Conservation (phyloP, 305 asterid genomes). For the Fraxinus xanthoxyloides region DNA sequence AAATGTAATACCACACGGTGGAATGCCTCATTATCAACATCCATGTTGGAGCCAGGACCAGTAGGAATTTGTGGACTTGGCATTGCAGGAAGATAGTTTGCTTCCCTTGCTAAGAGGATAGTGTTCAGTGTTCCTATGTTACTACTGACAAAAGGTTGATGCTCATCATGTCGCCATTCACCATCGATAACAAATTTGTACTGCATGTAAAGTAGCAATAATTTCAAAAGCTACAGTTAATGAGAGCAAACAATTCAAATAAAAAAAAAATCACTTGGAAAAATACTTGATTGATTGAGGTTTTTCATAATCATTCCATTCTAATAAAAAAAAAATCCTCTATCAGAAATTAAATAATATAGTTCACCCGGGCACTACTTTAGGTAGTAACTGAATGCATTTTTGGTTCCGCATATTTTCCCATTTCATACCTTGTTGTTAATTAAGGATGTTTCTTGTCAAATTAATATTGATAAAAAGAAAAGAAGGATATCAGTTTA, state of each 20-base stretch:
- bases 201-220: slow-evolving; percentile 42
- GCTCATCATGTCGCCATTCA: slow-evolving; percentile 85
- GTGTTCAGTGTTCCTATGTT: slow-evolving; percentile 73
- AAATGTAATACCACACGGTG: slow-evolving; percentile 63
- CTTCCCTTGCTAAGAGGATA: slow-evolving; percentile 55
- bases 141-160: slow-evolving; percentile 61
- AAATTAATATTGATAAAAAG: background rate
- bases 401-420: background rate
- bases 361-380: background rate
- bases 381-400: slow-evolving; percentile 3
- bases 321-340: background rate
- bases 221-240: background rate
- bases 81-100: slow-evolving; percentile 52
- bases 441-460: background rate
- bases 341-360: background rate
- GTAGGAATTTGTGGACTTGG: slow-evolving; percentile 51
- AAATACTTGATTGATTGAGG: background rate
- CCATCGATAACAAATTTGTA: slow-evolving; percentile 85
- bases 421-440: background rate
- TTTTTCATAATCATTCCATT: background rate
- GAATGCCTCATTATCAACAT: slow-evolving; percentile 79
- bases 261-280: background rate
- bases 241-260: background rate
- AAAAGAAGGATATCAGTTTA: background rate
- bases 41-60: slow-evolving; percentile 70